Evolutionary conservation across 352 stramenopile genomes (phyloP).

Genomic region (Phytophthora pini): DNA sequence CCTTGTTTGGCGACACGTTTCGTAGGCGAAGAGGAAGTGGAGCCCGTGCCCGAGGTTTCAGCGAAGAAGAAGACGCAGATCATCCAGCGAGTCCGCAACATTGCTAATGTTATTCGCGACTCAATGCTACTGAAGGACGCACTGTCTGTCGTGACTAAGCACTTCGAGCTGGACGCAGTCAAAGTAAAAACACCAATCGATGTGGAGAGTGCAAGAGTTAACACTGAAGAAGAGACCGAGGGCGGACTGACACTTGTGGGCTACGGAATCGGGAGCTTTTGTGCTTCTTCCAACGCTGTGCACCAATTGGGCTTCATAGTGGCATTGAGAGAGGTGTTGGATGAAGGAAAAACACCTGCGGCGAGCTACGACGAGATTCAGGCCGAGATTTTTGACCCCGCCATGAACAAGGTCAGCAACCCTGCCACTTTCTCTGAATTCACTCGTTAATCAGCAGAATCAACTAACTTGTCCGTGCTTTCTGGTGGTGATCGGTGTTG

Average conservation of each 20-base stretch:
- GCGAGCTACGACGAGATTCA: constrained; percentile 5
- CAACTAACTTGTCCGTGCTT: constrained; percentile 5
- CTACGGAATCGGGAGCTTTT: constrained; percentile 84
- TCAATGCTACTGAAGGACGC: constrained; percentile 41
- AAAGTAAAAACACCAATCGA: constrained; percentile 12
- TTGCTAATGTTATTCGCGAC: constrained; percentile 39
- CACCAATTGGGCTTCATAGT: constrained; percentile 76
- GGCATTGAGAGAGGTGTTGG: constrained; percentile 43
- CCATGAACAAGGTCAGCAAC: constrained; percentile 73
- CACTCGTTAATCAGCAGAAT: neutral
- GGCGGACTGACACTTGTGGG: constrained; percentile 46
- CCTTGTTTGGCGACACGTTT: neutral
- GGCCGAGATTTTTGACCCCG: constrained; percentile 74
- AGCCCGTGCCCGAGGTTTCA: constrained; percentile 37
- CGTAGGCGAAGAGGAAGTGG: constrained; percentile 32
- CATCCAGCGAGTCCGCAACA: constrained; percentile 42
- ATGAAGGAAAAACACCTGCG: neutral
- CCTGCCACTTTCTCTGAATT: neutral
- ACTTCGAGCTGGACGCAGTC: constrained; percentile 33
- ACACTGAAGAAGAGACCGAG: neutral
- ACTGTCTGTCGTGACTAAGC: constrained; percentile 24
- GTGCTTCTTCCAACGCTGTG: constrained; percentile 71
- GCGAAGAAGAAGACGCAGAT: constrained; percentile 46
- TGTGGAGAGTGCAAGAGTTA: constrained; percentile 1
- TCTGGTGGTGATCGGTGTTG: neutral